Percentiles rank a stretch among this genome's conserved stretches.
Evolutionary conservation across 345 rosid genomes (phyloP).

Genomic region (Dipteronia dyeriana): DNA sequence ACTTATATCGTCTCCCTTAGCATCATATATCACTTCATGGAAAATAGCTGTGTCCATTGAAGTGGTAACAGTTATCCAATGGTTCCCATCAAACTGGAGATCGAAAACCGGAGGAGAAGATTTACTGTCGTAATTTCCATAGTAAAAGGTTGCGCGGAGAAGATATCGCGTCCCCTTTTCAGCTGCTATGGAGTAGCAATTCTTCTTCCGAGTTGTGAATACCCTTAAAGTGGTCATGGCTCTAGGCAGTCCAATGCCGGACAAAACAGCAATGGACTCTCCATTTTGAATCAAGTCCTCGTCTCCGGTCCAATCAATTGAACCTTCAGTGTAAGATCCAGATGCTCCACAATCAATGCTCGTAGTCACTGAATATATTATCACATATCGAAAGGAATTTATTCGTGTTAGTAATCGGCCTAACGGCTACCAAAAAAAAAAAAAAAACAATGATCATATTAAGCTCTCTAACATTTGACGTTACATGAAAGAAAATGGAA

Average conservation of each 20-base stretch:
- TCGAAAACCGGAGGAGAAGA: conserved; percentile 39
- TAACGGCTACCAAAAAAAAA: too few relatives aligned
- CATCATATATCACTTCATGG: conserved; percentile 33
- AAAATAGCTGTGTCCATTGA: conserved; percentile 11
- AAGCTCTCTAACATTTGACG: too few relatives aligned
- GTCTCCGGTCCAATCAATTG: conserved; percentile 34
- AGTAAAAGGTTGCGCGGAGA: conserved; percentile 35
- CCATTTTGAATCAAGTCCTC: conserved; percentile 24
- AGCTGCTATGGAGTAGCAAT: conserved; percentile 33
- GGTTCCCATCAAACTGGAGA: conserved; percentile 40
- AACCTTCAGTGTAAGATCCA: not conserved
- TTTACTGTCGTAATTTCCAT: conserved; percentile 44
- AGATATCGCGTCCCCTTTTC: conserved; percentile 19
- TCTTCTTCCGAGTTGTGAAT: conserved; percentile 31
- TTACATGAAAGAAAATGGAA: too few relatives aligned
- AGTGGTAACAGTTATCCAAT: conserved; percentile 38
- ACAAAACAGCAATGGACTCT: conserved; percentile 13
- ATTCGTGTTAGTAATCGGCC: too few relatives aligned
- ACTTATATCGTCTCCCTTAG: conserved; percentile 22
- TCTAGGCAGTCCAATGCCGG: not conserved
- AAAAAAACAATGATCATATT: too few relatives aligned
- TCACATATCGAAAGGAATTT: too few relatives aligned
- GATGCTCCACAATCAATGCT: conserved; percentile 41
- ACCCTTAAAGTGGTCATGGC: conserved; percentile 32
- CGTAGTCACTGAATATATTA: not conserved